These are phyloP conservation scores for Lichtheimia corymbifera DNA, from an alignment of 371 early-diverging fungal genomes.

Conservation along the genomic window DNA sequence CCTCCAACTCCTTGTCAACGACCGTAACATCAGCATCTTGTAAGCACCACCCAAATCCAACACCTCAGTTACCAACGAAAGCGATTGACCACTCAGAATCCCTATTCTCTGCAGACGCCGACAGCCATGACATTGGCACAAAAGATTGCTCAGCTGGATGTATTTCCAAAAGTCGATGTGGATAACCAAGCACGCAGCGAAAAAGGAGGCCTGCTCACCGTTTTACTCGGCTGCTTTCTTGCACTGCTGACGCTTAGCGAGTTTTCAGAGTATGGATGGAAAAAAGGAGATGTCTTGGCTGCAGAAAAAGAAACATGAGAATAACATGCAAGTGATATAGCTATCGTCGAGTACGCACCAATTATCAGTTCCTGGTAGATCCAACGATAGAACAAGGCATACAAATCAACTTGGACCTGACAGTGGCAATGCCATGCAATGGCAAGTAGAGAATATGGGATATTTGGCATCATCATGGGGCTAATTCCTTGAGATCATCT, in stretches of 20 bases:
- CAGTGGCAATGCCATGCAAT: slow-evolving; percentile 88
- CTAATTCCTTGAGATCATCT: background rate
- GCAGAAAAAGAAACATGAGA: background rate
- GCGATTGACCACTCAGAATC: background rate
- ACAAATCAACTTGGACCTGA: slow-evolving; percentile 84
- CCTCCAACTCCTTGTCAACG: background rate
- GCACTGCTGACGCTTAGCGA: slow-evolving; percentile 69
- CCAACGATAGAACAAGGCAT: slow-evolving; percentile 62
- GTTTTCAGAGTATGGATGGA: slow-evolving; percentile 57
- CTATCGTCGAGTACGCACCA: slow-evolving; percentile 58
- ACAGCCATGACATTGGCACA: slow-evolving; percentile 15
- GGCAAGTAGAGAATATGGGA: slow-evolving; percentile 40
- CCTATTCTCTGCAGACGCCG: background rate
- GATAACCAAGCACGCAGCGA: slow-evolving; percentile 75
- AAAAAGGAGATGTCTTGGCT: background rate
- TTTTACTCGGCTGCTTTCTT: slow-evolving; percentile 68
- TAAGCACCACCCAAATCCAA: too few species aligned
- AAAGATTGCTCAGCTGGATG: slow-evolving; percentile 65
- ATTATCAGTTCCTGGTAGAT: slow-evolving; percentile 83
- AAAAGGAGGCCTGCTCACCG: slow-evolving; percentile 80
- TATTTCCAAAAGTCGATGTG: slow-evolving; percentile 87
- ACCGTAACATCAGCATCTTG: slow-evolving; percentile 1
- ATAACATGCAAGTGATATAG: slow-evolving; percentile 14
- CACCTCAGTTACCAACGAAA: background rate
- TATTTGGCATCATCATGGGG: background rate